These are phyloP conservation scores for Neonectria faginata DNA, from an alignment of 2,329 filamentous ascomycete genomes.

Conservation along the genomic window DNA sequence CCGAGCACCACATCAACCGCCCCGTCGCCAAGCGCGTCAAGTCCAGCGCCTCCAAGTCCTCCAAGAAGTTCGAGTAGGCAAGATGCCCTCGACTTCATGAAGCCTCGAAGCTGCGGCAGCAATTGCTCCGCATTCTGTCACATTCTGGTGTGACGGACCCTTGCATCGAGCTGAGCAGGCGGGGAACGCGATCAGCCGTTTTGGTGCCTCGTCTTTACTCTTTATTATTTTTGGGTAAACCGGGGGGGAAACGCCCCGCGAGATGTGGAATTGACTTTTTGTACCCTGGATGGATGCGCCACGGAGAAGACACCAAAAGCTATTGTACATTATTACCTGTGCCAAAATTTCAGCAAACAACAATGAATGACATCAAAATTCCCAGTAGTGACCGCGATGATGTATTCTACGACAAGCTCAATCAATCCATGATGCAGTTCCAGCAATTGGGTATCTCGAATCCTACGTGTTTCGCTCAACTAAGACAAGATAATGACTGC, in stretches of 20 bases:
- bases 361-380: conserved; percentile 26
- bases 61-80: conserved; percentile 50
- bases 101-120: conserved; percentile 5
- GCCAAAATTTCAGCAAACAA: conserved; percentile 34
- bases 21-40: conserved; percentile 78
- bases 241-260: conserved; percentile 23
- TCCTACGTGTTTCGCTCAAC: not conserved
- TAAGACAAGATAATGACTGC: not conserved
- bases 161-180: conserved; percentile 27
- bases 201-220: conserved; percentile 14
- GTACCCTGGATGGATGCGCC: conserved; percentile 25
- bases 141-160: conserved; percentile 13
- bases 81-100: not conserved
- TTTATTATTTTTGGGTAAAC: conserved; percentile 32
- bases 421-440: too few relatives aligned
- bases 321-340: conserved; percentile 43
- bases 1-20: conserved; percentile 87
- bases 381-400: not conserved
- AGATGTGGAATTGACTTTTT: conserved; percentile 25
- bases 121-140: conserved; percentile 19
- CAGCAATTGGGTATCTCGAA: not conserved
- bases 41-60: conserved; percentile 64
- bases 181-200: conserved; percentile 17
- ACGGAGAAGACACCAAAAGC: conserved; percentile 14
- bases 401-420: not conserved